Base-by-base conservation (phyloP, 2,329 filamentous ascomycete species). In the Grosmannia clavigera region DNA sequence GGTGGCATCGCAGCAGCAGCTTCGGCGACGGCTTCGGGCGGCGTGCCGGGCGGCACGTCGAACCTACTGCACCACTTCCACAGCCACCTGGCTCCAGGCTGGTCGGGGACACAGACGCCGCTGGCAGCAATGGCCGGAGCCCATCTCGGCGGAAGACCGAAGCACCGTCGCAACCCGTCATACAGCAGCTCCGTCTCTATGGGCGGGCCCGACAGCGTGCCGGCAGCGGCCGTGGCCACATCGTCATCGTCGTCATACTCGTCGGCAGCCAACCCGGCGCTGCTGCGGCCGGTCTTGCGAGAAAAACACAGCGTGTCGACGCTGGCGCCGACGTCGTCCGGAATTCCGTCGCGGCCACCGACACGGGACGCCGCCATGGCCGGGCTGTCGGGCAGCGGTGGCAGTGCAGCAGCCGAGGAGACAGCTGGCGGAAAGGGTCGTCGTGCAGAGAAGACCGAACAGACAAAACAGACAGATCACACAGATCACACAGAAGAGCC, bases 51-150 rank as follows among this genome's bases (percentile, higher is more conserved):
- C 61, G 87, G 86, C 35, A 86, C 87, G 12, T 86, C 86, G 12
- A 91, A 89, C 66, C 78, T 92, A 67, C 59, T 64, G 86, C 86
- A 66, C 70, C 94, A 92, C 71, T 92, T 94, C 68, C 88, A 92
- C 70, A 83, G 87, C 22, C 88, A 91, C 65, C 77, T 92, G 5
- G 82, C 84, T 10, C 80, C 81, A 35, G 85, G 84, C 3, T 79
- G 88, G 64, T 88, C 87, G 55, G 89, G 89, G 31, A 84, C 87
- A 14, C 86, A 89, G 63, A 92, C 89, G 31, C 89, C 89, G 52
- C 78, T 92, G 35, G 88, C 89, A 7, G 88, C 88, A 57, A 86
- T 92, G 56, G 88, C 88, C 25, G 87, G 88, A 50, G 87, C 86
- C 31, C 83, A 85, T 63, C 77, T 56, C 19, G 43, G 43, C n/a